phyloP scores from a whole-genome alignment of 1,284 basidiomycete genomes.

The Laetiporus sulphureus region DNA sequence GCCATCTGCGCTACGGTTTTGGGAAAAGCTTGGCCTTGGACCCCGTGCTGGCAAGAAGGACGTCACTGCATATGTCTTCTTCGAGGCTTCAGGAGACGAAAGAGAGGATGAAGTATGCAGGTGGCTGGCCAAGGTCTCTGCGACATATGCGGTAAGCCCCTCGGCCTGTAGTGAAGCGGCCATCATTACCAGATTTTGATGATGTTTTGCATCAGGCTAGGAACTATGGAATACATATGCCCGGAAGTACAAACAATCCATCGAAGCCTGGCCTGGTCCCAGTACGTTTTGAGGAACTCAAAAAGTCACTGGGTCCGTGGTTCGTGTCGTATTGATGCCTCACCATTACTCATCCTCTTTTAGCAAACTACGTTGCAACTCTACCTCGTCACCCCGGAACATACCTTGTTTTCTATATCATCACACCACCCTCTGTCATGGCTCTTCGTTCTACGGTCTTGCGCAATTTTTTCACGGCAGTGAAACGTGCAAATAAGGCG shows the following conservation, averaged over 20 bases:
- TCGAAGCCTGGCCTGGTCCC: constrained; percentile 49
- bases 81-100: constrained; percentile 49
- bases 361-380: constrained; percentile 39
- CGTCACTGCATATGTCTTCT: constrained; percentile 58
- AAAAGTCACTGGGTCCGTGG: constrained; percentile 52
- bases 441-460: constrained; percentile 53
- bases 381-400: constrained; percentile 30
- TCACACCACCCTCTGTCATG: constrained; percentile 51
- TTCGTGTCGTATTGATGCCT: neutral
- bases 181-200: neutral
- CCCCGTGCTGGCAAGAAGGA: constrained; percentile 69
- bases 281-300: constrained; percentile 56
- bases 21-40: constrained; percentile 73
- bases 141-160: constrained; percentile 50
- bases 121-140: constrained; percentile 53
- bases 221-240: constrained; percentile 49
- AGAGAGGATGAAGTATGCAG: constrained; percentile 36
- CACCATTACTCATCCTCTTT: neutral
- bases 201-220: constrained; percentile 37
- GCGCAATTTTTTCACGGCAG: constrained; percentile 56
- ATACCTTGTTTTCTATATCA: constrained; percentile 67
- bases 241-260: constrained; percentile 42
- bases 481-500: constrained; percentile 46
- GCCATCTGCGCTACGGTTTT: constrained; percentile 67
- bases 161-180: neutral